A percentile compares a stretch with the other conserved stretches of the same genome.
Evolutionary conservation across 2,329 filamentous ascomycete species (phyloP).

Genomic region (Colletotrichum agaves): DNA sequence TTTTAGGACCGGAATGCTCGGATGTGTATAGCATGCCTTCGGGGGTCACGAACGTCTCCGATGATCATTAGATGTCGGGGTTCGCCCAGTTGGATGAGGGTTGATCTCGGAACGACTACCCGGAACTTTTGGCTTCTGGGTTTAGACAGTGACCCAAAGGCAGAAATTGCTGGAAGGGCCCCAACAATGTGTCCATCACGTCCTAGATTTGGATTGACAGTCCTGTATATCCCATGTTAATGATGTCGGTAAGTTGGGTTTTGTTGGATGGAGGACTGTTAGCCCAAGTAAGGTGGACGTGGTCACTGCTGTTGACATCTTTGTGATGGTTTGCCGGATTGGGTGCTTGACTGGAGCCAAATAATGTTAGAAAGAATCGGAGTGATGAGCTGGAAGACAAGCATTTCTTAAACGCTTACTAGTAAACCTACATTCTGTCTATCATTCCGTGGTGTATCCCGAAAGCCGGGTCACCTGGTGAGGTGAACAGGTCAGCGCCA

Average conservation of each 20-base stretch:
- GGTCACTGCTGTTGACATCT: conserved; percentile 42
- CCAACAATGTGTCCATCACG: conserved; percentile 45
- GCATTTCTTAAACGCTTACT: conserved; percentile 20
- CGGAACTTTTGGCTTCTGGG: too few species aligned
- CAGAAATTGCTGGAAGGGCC: conserved; percentile 47
- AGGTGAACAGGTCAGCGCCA: conserved; percentile 45
- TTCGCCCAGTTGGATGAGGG: too few species aligned
- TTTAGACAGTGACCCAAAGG: conserved; percentile 27
- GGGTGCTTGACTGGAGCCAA: conserved; percentile 36
- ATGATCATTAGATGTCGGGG: too few species aligned
- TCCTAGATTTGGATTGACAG: conserved; percentile 42
- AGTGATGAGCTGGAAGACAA: neutral
- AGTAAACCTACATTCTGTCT: conserved; percentile 43
- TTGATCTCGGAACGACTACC: too few species aligned
- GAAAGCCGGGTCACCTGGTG: conserved; percentile 41
- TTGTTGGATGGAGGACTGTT: conserved; percentile 43
- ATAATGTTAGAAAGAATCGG: neutral
- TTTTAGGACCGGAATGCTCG: too few species aligned
- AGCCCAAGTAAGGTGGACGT: conserved; percentile 45
- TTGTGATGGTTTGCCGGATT: conserved; percentile 39
- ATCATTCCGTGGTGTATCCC: conserved; percentile 44
- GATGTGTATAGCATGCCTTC: too few species aligned
- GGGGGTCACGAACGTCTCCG: too few species aligned
- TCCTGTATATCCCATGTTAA: conserved; percentile 46
- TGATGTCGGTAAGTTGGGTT: conserved; percentile 41